Evolutionary conservation across 805 yeast genomes (phyloP).

Genomic region (Alloascoidea africana): DNA sequence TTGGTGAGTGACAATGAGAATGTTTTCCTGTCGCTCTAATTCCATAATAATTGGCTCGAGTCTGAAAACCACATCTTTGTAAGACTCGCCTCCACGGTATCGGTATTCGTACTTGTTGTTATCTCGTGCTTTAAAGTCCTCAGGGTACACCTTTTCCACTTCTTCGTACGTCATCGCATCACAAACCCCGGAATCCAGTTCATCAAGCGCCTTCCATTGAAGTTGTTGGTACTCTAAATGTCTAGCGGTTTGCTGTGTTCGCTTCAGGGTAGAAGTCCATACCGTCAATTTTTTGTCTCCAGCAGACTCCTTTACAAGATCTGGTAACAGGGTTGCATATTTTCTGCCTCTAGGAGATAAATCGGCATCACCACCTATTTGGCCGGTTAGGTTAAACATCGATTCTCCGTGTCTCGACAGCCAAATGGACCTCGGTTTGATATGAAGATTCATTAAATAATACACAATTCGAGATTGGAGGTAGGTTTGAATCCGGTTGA

Average conservation of each 20-base stretch:
- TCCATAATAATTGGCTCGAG: conserved; percentile 98
- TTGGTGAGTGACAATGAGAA: conserved; percentile 91
- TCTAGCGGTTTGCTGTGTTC: conserved; percentile 90
- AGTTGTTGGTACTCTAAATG: conserved; percentile 67
- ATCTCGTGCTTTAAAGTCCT: conserved; percentile 90
- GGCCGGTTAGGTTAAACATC: conserved; percentile 80
- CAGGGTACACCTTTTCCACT: conserved; percentile 72
- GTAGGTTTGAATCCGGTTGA: conserved; percentile 78
- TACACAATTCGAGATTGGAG: conserved; percentile 87
- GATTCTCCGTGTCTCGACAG: conserved; percentile 94
- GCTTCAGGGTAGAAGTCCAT: conserved; percentile 85
- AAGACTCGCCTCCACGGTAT: conserved; percentile 94
- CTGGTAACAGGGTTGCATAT: conserved; percentile 73
- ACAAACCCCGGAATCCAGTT: conserved; percentile 93
- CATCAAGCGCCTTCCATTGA: conserved; percentile 95
- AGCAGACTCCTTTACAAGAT: conserved; percentile 48
- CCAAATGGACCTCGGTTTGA: conserved; percentile 87
- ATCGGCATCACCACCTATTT: conserved; percentile 90
- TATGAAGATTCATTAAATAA: conserved; percentile 90
- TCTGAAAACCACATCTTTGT: conserved; percentile 87
- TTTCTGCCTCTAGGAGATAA: conserved; percentile 71
- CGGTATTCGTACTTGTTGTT: conserved; percentile 92
- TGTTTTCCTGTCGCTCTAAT: conserved; percentile 91
- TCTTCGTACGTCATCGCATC: conserved; percentile 96
- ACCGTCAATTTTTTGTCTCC: conserved; percentile 55